Evolutionary conservation across 1,284 basidiomycete species (phyloP).

Genomic region (Ganoderma lucidum): DNA sequence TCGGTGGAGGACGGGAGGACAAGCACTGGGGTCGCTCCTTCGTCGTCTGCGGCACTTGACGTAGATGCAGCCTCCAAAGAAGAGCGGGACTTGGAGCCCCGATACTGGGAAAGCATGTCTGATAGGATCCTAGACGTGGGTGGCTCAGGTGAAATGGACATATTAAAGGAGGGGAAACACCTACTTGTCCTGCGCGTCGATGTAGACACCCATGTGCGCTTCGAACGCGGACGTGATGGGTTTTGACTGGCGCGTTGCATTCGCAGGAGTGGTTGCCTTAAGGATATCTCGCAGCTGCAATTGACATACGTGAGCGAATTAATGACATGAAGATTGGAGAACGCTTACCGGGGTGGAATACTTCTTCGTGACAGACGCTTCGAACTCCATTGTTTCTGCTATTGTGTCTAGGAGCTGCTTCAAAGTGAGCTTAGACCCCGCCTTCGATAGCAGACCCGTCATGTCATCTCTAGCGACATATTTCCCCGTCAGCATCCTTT

Average conservation of each 20-base stretch:
- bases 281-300: conserved; percentile 65
- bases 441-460: conserved; percentile 70
- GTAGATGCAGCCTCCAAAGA: conserved; percentile 68
- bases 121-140: conserved; percentile 63
- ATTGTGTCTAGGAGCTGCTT: conserved; percentile 84
- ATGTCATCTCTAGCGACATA: conserved; percentile 68
- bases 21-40: conserved; percentile 60
- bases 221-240: conserved; percentile 91
- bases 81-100: conserved; percentile 67
- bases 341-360: conserved; percentile 73
- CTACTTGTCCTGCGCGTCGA: conserved; percentile 96
- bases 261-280: conserved; percentile 55
- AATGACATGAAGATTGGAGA: not conserved
- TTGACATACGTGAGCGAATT: conserved; percentile 15
- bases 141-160: conserved; percentile 9
- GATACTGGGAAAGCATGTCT: conserved; percentile 85
- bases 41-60: conserved; percentile 52
- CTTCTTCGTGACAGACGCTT: conserved; percentile 79
- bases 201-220: conserved; percentile 90
- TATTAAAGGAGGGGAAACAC: conserved; percentile 32
- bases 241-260: conserved; percentile 58
- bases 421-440: conserved; percentile 77
- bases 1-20: conserved; percentile 96
- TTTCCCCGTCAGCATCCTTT: not conserved
- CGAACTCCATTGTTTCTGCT: conserved; percentile 88